Conservation (phyloP, 2,329 filamentous ascomycete genomes). For the Pseudocercospora fuligena region DNA sequence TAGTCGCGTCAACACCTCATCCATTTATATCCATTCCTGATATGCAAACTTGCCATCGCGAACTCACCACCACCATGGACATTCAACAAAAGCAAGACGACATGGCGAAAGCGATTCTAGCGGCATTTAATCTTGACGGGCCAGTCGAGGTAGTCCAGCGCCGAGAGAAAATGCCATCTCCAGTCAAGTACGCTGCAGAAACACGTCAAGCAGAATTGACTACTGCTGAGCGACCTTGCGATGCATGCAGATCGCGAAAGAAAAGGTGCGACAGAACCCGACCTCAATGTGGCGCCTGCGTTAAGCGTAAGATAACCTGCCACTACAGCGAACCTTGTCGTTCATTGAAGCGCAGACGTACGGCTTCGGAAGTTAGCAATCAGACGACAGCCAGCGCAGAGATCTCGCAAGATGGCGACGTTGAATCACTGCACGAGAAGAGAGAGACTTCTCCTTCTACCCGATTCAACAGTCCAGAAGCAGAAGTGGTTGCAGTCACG, state of each 20-base stretch:
- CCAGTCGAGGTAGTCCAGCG: background rate
- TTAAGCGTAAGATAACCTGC: constrained; percentile 1
- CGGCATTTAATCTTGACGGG: background rate
- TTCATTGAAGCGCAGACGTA: background rate
- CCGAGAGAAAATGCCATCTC: background rate
- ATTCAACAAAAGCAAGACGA: background rate
- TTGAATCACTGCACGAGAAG: background rate
- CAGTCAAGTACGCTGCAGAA: background rate
- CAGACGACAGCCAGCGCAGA: background rate
- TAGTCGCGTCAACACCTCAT: background rate
- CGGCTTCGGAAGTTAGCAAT: background rate
- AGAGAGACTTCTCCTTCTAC: background rate
- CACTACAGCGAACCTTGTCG: background rate
- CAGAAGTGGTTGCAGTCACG: background rate
- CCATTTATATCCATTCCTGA: background rate
- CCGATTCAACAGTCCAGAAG: background rate
- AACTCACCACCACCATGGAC: background rate
- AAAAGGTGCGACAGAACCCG: background rate
- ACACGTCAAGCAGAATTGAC: background rate
- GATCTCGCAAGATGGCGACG: background rate
- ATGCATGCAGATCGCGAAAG: background rate
- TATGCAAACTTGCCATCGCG: background rate
- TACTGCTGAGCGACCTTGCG: background rate
- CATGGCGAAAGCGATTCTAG: background rate
- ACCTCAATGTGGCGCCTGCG: background rate